Base-by-base conservation (phyloP, 1,284 basidiomycete genomes). In the Hemileia vastatrix region DNA sequence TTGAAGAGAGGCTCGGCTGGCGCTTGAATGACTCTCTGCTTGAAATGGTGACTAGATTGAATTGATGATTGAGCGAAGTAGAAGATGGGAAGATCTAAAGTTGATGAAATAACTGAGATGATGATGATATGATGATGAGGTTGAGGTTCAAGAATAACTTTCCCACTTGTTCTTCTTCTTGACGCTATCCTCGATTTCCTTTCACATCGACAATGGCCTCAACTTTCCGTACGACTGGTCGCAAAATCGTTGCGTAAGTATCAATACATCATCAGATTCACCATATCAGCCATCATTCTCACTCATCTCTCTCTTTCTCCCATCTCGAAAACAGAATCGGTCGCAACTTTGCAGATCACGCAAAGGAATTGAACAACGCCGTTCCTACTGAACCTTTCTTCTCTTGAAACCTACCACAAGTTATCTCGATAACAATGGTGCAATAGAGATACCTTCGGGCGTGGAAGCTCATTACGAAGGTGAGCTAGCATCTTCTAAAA, bases 371-470 rank as follows among this genome's bases (percentile, higher is more conserved):
- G 54, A 86, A 86, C 73, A 96, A 96, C 76, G 81, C 87, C 4
- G 80, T 87, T 2, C 93, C 94, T 1, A 90, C 86, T 72, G 92
- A 96, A 75, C 94, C 94, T 0, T 96, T 98, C 82, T 95, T 97
- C 83, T 98, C 81, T 79, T 97, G 45, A 98, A 98, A 78, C 94
- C 94, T 3, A 96, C 94, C 1, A 84, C 86, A 2, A 90, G 87
- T 71, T 97, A 93, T 75, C 72, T 96, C 24, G 76, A 81, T n/a
- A 83, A 86, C 0, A 76, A 79, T 57, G 86, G 86, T 1, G 82
- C 83, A 36, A 79, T 97, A 24, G 88, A 96, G 79, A 87, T 97
- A 54, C 94, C 94, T 2, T 78, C 77, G 47, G 93, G 92, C 21
- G 82, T 94, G 49, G 72, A 85, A 4, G 86, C 86, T 27, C 94